These are phyloP conservation scores for Dactylellina parvicollis DNA, from an alignment of 2,329 filamentous ascomycete species.

Conservation along the genomic window DNA sequence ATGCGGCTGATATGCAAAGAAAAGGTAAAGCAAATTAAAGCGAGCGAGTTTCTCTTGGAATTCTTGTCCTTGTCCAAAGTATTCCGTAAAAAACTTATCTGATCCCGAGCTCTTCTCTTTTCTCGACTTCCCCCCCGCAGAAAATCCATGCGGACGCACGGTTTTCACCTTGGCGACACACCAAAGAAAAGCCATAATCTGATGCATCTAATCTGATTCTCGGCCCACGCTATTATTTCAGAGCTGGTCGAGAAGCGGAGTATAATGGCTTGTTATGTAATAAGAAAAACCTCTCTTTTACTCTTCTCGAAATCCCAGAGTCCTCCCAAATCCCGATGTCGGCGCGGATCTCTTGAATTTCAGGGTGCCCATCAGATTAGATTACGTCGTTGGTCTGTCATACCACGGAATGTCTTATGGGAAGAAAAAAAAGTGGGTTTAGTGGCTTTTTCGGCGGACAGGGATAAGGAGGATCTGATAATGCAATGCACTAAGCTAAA, in stretches of 20 bases:
- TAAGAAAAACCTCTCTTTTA: too few relatives aligned
- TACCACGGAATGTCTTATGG: slow-evolving; percentile 10
- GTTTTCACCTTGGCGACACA: slow-evolving; percentile 2
- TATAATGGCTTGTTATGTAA: too few relatives aligned
- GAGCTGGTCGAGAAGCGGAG: neutral
- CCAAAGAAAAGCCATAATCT: slow-evolving; percentile 17
- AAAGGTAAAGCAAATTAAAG: neutral
- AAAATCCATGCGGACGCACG: neutral
- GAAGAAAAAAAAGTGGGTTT: neutral
- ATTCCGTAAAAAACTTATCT: neutral
- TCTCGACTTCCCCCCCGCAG: neutral
- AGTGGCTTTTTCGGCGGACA: slow-evolving; percentile 18
- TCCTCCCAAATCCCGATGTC: neutral
- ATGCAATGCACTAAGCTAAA: slow-evolving; percentile 22
- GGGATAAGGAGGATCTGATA: slow-evolving; percentile 48
- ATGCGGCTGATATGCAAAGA: slow-evolving; percentile 8
- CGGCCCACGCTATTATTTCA: slow-evolving; percentile 8
- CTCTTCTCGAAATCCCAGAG: too few relatives aligned
- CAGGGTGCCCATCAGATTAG: slow-evolving; percentile 34
- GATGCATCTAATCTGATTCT: slow-evolving; percentile 54
- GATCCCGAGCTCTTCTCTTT: slow-evolving; percentile 5
- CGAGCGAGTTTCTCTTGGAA: neutral
- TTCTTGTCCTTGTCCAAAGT: neutral
- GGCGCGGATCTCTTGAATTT: neutral
- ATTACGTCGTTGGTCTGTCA: slow-evolving; percentile 52